Conservation (phyloP, 2,329 filamentous ascomycete genomes). For the Fusarium sororula region DNA sequence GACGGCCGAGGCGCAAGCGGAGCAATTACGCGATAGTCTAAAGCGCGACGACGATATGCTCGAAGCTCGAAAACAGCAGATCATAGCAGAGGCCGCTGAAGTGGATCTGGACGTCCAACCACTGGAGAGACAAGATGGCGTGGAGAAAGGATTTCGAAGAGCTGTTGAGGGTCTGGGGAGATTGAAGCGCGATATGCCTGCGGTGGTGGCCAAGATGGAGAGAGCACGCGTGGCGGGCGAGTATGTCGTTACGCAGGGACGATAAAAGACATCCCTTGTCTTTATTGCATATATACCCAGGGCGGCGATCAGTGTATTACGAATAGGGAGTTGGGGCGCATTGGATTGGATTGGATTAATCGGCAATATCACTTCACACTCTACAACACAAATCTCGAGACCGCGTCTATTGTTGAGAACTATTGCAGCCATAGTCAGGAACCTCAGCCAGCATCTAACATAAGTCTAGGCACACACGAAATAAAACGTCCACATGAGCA, state of each 20-base stretch:
- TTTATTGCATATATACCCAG: conserved; percentile 28
- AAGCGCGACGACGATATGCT: conserved; percentile 59
- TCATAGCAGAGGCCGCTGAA: conserved; percentile 27
- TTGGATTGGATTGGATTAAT: conserved; percentile 3
- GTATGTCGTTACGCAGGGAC: conserved; percentile 58
- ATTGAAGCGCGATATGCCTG: conserved; percentile 68
- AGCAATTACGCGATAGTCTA: conserved; percentile 51
- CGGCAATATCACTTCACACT: neutral
- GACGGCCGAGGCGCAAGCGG: conserved; percentile 55
- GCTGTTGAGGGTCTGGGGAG: conserved; percentile 62
- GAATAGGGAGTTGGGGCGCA: conserved; percentile 20
- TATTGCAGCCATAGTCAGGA: conserved; percentile 31
- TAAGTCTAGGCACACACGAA: conserved; percentile 7
- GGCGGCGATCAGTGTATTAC: conserved; percentile 7
- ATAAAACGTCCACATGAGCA: neutral
- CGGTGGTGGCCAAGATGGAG: conserved; percentile 71
- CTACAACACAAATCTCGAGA: conserved; percentile 1
- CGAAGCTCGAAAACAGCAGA: conserved; percentile 38
- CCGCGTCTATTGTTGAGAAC: conserved; percentile 32
- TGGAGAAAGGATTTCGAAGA: conserved; percentile 57
- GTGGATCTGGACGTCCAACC: conserved; percentile 43
- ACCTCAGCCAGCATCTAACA: conserved; percentile 18
- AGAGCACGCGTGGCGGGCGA: conserved; percentile 67
- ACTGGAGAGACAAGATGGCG: conserved; percentile 54
- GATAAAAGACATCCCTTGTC: conserved; percentile 31